Base-by-base conservation (phyloP, 352 stramenopile species). In the Globisporangium uncinulatum region DNA sequence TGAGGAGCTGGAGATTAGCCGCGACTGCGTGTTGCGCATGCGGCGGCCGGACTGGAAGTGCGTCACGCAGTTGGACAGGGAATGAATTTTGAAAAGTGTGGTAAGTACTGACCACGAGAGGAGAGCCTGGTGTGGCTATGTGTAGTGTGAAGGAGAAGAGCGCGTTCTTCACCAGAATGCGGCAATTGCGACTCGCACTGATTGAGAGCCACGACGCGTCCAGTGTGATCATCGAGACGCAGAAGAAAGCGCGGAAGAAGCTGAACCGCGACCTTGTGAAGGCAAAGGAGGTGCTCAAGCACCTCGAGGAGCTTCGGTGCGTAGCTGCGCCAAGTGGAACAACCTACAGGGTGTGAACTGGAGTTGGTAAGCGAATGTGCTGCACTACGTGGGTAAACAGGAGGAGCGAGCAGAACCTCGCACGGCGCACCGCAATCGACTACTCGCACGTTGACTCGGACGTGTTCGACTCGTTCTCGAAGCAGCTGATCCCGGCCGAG, bases 21-120 rank as follows among this genome's bases (percentile, higher is more conserved):
- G 54, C 15, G 69, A 69, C 56, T 85, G 66, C 43, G 63, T 75
- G 7, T 71, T 89, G 20, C 67, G 71, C 1, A 74, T 89, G 73
- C 64, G 71, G 0, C 85, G 82, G 51, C 76, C 79, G 4, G 67
- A 81, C 43, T 89, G 79, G 79, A 62, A 73, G 78, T 88, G 64
- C 15, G 73, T 76, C 4, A 29, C 10, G 34, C 34, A 13, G 34
- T 9, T 39, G 34, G 7, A 39, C 7, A 9, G 6, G 34, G 34
- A 8, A 39, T 13, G 34, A 39, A 39, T 1, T 13, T 7, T 13
- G 34, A 39, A 39, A 8, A 13, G 34, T 39, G 34, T 39, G 34
- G 34, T 13, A 39, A 39, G 34, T 39, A 13, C 34, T 39, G 34
- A 39, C 34, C 34, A 6, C 34, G 34, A 39, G 17, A 14, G 1